These are phyloP conservation scores for Fremontodendron californicum DNA, from an alignment of 345 rosid genomes.

Conservation along the genomic window DNA sequence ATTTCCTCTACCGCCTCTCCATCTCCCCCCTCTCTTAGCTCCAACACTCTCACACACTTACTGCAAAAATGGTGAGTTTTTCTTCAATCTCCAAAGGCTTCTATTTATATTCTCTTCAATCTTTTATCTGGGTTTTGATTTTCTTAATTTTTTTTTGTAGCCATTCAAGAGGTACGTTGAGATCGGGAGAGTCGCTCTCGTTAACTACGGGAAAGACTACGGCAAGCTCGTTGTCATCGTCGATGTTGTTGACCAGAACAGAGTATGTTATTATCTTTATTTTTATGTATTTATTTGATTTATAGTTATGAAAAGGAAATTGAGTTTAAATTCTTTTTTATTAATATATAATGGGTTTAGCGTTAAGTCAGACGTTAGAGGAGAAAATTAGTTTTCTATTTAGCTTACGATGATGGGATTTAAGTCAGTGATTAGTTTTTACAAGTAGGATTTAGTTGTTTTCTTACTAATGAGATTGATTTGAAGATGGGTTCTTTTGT, in stretches of 20 bases:
- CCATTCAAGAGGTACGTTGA: slow-evolving; percentile 89
- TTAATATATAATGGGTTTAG: background rate
- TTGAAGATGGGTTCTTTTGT: too few relatives aligned
- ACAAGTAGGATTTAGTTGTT: background rate
- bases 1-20: background rate
- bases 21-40: background rate
- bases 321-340: too few relatives aligned
- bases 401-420: background rate
- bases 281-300: background rate
- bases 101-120: background rate
- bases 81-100: background rate
- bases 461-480: background rate
- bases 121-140: background rate
- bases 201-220: slow-evolving; percentile 83
- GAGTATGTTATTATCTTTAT: slow-evolving; percentile 33
- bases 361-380: too few relatives aligned
- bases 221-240: slow-evolving; percentile 87
- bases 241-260: slow-evolving; percentile 83
- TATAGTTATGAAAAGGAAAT: background rate
- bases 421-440: background rate
- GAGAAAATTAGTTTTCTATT: background rate
- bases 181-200: slow-evolving; percentile 85
- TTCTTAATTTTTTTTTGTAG: slow-evolving; percentile 24
- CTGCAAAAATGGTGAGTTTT: slow-evolving; percentile 32
- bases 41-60: background rate